A percentile compares a stretch with the other conserved stretches of the same genome.
Conservation (phyloP, 805 yeast genomes). For the Grigorovia jiainica region DNA sequence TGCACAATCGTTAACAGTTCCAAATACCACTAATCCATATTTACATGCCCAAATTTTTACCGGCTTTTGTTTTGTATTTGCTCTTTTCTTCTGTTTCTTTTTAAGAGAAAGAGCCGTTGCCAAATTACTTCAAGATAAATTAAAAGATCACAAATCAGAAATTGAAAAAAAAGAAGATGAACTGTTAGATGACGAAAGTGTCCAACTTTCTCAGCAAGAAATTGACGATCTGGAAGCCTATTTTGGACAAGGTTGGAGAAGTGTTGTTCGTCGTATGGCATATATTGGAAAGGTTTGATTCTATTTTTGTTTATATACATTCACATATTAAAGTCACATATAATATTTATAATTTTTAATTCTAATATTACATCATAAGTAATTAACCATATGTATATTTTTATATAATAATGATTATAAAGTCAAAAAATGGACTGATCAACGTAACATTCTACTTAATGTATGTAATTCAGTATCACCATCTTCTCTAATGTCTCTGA, state of each 20-base stretch:
- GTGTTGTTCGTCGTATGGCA: too few relatives aligned
- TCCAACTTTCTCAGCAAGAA: too few relatives aligned
- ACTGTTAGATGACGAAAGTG: too few relatives aligned
- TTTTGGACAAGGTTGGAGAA: too few relatives aligned
- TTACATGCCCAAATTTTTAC: constrained; percentile 52
- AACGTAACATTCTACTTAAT: constrained; percentile 34
- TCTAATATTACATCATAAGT: neutral
- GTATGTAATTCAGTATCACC: constrained; percentile 38
- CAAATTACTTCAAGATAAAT: too few relatives aligned
- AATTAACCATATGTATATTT: neutral
- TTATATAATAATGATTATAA: neutral
- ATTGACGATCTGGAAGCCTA: too few relatives aligned
- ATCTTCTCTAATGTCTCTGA: constrained; percentile 46
- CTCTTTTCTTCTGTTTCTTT: constrained; percentile 6
- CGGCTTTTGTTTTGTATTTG: constrained; percentile 39
- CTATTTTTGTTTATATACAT: too few relatives aligned
- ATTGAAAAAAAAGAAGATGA: too few relatives aligned
- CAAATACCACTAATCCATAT: constrained; percentile 34
- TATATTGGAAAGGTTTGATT: too few relatives aligned
- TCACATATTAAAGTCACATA: too few relatives aligned
- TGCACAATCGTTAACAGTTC: constrained; percentile 39
- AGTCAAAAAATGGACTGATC: neutral
- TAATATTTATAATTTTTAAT: neutral
- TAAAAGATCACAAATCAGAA: too few relatives aligned
- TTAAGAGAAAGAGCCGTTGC: too few relatives aligned